Evolutionary conservation across 805 yeast genomes (phyloP).

Genomic region (Monosporozyma aerobia): DNA sequence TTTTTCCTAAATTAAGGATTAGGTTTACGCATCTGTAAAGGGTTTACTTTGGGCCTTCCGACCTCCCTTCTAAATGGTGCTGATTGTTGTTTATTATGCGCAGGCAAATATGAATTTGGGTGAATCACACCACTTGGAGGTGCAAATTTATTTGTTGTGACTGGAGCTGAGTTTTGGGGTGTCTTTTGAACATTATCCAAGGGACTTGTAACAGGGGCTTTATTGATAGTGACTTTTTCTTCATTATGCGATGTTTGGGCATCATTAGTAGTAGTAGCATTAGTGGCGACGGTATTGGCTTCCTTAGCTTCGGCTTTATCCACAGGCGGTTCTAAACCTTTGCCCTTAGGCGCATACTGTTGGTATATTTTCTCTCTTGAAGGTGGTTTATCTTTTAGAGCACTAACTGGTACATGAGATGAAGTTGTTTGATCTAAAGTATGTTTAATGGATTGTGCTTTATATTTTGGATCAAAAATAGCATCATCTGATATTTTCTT

Average conservation of each 20-base stretch:
- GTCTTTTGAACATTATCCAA: not conserved
- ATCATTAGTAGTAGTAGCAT: too few species aligned
- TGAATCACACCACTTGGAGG: constrained; percentile 22
- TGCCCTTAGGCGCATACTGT: constrained; percentile 29
- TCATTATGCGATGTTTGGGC: not conserved
- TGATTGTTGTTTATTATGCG: not conserved
- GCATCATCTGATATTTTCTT: constrained; percentile 34
- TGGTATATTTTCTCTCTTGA: constrained; percentile 20
- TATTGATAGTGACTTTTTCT: not conserved
- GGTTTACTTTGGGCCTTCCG: constrained; percentile 26
- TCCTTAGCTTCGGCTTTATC: not conserved
- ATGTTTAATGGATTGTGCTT: constrained; percentile 46
- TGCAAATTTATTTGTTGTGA: constrained; percentile 15
- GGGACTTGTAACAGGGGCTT: not conserved
- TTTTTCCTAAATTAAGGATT: not conserved
- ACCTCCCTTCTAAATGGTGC: constrained; percentile 13
- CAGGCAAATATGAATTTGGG: constrained; percentile 13
- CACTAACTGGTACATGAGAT: constrained; percentile 39
- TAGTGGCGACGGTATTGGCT: not conserved
- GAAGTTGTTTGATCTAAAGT: constrained; percentile 63
- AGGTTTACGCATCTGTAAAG: constrained; percentile 5
- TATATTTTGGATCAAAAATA: constrained; percentile 48
- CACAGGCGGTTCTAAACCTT: constrained; percentile 7
- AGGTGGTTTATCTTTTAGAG: constrained; percentile 19
- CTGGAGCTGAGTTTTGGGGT: not conserved